These are phyloP conservation scores for Senna siamea DNA, from an alignment of 306 rosid genomes.

Conservation along the genomic window DNA sequence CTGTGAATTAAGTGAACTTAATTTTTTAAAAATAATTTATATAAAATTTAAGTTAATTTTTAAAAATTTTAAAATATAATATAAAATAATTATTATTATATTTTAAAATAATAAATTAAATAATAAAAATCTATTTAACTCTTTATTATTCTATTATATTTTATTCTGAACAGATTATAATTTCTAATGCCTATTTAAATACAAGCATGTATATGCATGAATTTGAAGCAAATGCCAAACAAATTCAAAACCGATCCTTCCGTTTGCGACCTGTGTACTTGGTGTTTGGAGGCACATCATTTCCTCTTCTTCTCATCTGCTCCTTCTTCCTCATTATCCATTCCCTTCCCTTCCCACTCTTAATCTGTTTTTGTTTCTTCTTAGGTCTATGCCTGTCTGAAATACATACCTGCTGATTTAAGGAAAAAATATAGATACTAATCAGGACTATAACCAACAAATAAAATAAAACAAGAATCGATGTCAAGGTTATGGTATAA, in stretches of 20 bases:
- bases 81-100: no score
- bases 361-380: conserved; percentile 65
- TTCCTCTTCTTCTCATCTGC: conserved; percentile 88
- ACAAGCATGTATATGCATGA: conserved; percentile 6
- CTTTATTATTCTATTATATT: no score
- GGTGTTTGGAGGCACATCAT: conserved; percentile 70
- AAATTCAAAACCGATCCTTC: conserved; percentile 69
- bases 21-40: no score
- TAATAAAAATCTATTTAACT: no score
- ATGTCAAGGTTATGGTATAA: not conserved
- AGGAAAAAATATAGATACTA: not conserved
- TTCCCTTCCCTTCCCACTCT: conserved; percentile 72
- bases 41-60: no score
- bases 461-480: not conserved
- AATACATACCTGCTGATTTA: conserved; percentile 67
- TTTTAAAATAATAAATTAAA: no score
- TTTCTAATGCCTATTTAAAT: conserved; percentile 8
- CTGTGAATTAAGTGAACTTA: no score
- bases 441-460: not conserved
- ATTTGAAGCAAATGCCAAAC: not conserved
- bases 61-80: no score
- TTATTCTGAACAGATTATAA: no score
- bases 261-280: conserved; percentile 90
- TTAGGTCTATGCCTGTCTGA: conserved; percentile 82
- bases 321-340: conserved; percentile 93